Conservation (phyloP, 148 eudicot genomes). For the Persicaria tinctoria region DNA sequence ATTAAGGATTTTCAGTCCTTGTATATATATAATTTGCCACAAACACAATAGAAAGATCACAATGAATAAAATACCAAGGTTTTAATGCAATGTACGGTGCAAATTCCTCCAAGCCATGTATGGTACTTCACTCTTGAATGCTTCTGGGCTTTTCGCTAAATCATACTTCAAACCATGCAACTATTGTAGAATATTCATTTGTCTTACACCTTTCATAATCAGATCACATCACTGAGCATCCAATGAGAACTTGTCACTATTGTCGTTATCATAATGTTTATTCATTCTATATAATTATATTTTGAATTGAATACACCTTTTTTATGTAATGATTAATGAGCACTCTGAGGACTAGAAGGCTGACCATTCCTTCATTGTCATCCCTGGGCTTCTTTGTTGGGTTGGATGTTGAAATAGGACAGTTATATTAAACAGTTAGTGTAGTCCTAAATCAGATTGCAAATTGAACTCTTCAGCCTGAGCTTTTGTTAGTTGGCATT, state of each 20-base stretch:
- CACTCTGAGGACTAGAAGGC: not conserved
- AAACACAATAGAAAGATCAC: no score
- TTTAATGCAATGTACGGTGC: no score
- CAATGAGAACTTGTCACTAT: not conserved
- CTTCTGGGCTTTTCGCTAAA: conserved; percentile 1
- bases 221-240: not conserved
- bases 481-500: not conserved
- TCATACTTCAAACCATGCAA: not conserved
- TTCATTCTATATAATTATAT: not conserved
- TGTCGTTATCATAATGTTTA: not conserved
- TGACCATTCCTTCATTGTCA: not conserved
- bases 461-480: not conserved
- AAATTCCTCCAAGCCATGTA: conserved; percentile 98
- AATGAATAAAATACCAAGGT: no score
- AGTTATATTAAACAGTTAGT: no score
- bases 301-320: not conserved
- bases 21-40: no score
- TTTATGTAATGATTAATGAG: no score
- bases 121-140: conserved; percentile 2
- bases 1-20: no score
- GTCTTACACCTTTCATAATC: not conserved
- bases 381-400: not conserved
- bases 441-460: no score
- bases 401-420: not conserved
- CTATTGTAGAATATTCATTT: not conserved